Evolutionary conservation across 257 asterid genomes (phyloP), one percentile per base, ranked within the genome.

Genomic region (Penstemon davidsonii): DNA sequence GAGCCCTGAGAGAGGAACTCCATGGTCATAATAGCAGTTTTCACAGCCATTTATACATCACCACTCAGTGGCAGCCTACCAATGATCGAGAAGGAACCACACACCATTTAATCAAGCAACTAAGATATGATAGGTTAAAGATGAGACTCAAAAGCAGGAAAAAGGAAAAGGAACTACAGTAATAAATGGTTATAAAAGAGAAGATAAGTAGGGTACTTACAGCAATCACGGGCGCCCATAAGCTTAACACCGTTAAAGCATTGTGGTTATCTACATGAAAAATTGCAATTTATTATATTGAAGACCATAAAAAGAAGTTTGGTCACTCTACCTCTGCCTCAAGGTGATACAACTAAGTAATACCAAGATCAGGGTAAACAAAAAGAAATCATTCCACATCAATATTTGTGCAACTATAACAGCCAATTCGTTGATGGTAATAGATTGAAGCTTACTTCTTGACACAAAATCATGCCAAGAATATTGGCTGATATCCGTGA

Each of bases 391-490:
- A 66, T 47, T 49, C 43, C 52, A 70, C 55, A 55, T 56, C 33
- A 62, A 36, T 11, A 19, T 13, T 12, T 44, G 45, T 63, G 70
- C 41, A 72, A 65, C 45, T 39, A 41, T 46, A 19, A 57, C 69
- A 9, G 47, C 54, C 33, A 62, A 40, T 67, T 55, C 73, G 19
- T 56, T 56, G 45, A 38, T 65, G 50, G 41, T 4, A n/a, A 70
- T 52, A 60, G 39, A 49, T 50, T 66, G 65, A 13, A 40, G 56
- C 92, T 84, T 86, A 94, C 96, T 64, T 80, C 79, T 70, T 51
- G 97, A 94, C 67, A 91, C 83, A 65, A 91, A 41, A 79, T 94
- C 97, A 74, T 94, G 99, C 99, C 97, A 91, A 53, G 97, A 88
- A 69, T 91, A 94, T 60, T 47, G 45, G 46, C 4, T 56, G 47